Evolutionary conservation across 305 asterid genomes (phyloP).

Genomic region (Coffea humblotiana): DNA sequence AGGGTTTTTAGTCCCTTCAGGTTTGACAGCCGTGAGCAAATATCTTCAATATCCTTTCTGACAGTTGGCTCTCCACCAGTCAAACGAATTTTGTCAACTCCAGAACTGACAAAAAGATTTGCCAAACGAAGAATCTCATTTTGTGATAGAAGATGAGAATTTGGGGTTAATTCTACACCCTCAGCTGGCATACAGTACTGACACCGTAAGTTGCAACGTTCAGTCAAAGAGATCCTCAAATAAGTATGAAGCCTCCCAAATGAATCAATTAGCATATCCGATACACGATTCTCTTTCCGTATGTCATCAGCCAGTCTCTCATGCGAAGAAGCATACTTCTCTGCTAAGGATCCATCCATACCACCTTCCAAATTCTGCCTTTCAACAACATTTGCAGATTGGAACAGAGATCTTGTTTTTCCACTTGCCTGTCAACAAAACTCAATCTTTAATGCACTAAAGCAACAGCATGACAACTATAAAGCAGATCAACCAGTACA

Average conservation of each 20-base stretch:
- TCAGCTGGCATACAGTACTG: conserved; percentile 99
- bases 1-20: conserved; percentile 71
- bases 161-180: conserved; percentile 82
- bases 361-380: conserved; percentile 29
- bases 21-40: conserved; percentile 66
- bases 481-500: not conserved
- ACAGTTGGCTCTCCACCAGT: conserved; percentile 96
- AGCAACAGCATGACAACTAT: not conserved
- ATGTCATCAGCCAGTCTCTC: conserved; percentile 40
- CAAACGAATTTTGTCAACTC: conserved; percentile 86
- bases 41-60: conserved; percentile 83
- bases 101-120: conserved; percentile 73
- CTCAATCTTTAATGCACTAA: not conserved
- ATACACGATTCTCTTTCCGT: conserved; percentile 42
- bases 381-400: conserved; percentile 29
- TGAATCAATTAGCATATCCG: conserved; percentile 79
- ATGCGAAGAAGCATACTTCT: conserved; percentile 51
- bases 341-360: conserved; percentile 32
- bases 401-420: conserved; percentile 26
- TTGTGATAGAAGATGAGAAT: conserved; percentile 57
- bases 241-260: conserved; percentile 92
- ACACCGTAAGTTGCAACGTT: conserved; percentile 94
- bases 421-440: conserved; percentile 44
- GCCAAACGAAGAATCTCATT: conserved; percentile 78
- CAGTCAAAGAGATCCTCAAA: conserved; percentile 86